Evolutionary conservation across 2,329 filamentous ascomycete genomes (phyloP), one percentile per base, ranked within the genome.

Genomic region (Colletotrichum sp.): DNA sequence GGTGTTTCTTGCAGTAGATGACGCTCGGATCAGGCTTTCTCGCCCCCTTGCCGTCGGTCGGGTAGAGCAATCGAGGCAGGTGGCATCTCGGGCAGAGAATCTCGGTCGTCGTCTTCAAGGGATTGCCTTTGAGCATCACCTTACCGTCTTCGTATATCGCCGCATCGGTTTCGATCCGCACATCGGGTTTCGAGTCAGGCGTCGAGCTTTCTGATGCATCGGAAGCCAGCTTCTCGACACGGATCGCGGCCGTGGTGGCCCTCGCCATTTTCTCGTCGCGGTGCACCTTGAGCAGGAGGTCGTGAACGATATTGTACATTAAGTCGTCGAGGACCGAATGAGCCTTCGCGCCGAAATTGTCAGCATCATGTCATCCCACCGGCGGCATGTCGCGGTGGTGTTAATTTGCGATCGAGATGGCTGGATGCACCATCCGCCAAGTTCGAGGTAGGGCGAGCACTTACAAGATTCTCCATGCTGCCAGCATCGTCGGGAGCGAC

Each of bases 1-100:
- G 94, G 76, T 94, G 92, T 78, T 93, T 92, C 84, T 94, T 95
- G 89, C 94, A 96, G 87, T 96, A 96, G 79, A 93, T 91, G 79
- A 93, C 87, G 78, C 89, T 88, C 0, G 94, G 94, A 74, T 93
- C 91, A 59, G 92, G 92, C 81, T 92, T 92, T 80, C 86, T 86
- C 15, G 92, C 89, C 61, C 93, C 93, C 80, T 91, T 93, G 79
- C 93, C 93, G 80, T 94, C 92, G 79, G 92, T 93, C 21, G 94
- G 94, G 81, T 95, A 89, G 78, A 95, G 90, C 68, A 96, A 88
- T 77, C 93, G 91, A 21, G 94, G 94, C 43, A 95, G 90, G 81
- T 94, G 93, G 85, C 94, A 96, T 82, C 92, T 91, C 71, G 92
- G 91, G 83, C 94, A 96, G 76, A 93, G 88, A 43, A 95, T 94